Base-by-base conservation (phyloP, 768 basidiomycete genomes). In the Lentinus brumalis region DNA sequence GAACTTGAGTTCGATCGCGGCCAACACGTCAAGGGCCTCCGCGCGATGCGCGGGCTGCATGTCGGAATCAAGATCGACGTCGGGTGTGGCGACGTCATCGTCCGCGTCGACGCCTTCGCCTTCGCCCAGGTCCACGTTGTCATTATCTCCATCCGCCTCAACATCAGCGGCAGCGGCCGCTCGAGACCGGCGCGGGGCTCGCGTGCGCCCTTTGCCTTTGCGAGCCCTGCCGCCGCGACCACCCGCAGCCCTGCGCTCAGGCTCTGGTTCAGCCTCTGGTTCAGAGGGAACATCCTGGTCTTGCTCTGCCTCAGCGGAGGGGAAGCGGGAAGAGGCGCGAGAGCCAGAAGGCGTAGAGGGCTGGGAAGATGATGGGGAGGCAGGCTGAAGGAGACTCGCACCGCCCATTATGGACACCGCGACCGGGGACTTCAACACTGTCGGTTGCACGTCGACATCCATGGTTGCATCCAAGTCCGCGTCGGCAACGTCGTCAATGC, bases 1-100 rank as follows among this genome's bases (percentile, higher is more conserved):
- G 73, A 95, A 97, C 69, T 92, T 93, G 75, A 98, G 85, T 70
- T 99, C 96, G 66, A 99, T 96, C 47, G 80, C 83, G 3, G 96
- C 89, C 7, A 98, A 78, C 0, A 89, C 88, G 60, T 95, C 94
- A 59, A 98, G 81, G 0, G 94, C 94, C 68, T 96, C 94, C 4
- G 87, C 88, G 21, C 92, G 82, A 71, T 92, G 90, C 0, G 88
- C 89, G 47, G 89, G 89, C 61, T 92, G 90, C 56, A 92, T 75
- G 62, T 94, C 93, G 11, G 81, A 78, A 56, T 89, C 88, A 8
- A 80, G 71, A 55, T 80, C 79, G 57, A 76, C 68, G 57, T 80
- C 79, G 2, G 71, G 70, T 1, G 68, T 68, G 49, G 85, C 82
- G 40, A 77, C 73, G 41, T 82, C 83, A 5, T 76, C 74, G 15